Percentiles rank a stretch among this genome's conserved stretches.
These are phyloP conservation scores for Piper longum DNA, from an alignment of 164 flowering plant genomes.

Conservation along the genomic window DNA sequence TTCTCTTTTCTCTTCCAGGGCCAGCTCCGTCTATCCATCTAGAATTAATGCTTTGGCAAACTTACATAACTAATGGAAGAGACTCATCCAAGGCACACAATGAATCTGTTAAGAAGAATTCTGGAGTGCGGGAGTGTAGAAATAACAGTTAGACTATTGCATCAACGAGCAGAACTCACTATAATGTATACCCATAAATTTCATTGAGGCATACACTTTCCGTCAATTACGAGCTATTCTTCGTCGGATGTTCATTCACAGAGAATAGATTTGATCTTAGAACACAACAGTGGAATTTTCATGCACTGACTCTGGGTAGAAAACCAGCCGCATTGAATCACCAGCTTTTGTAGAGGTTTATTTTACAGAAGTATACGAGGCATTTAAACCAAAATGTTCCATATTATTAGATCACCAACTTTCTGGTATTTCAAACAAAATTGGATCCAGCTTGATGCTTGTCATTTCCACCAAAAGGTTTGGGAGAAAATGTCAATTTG, in stretches of 20 bases:
- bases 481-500: neutral
- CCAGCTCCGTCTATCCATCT: conserved; percentile 88
- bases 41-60: neutral
- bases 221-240: too few relatives aligned
- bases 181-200: neutral
- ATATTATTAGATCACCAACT: too few relatives aligned
- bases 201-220: too few relatives aligned
- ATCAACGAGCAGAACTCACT: neutral
- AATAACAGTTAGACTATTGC: neutral
- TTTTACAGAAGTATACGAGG: neutral
- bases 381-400: too few relatives aligned
- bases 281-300: too few relatives aligned
- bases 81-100: neutral
- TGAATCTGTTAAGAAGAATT: neutral
- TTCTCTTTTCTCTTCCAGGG: conserved; percentile 97
- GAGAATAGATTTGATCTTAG: too few relatives aligned
- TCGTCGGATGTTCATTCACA: too few relatives aligned
- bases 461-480: neutral
- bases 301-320: too few relatives aligned
- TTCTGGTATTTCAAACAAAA: neutral
- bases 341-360: neutral
- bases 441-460: neutral
- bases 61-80: neutral
- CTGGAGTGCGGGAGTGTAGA: neutral
- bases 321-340: too few relatives aligned